A percentile compares a stretch with the other conserved stretches of the same genome.
phyloP scores from a whole-genome alignment of 257 asterid species.

The Solanum medicagineum region DNA sequence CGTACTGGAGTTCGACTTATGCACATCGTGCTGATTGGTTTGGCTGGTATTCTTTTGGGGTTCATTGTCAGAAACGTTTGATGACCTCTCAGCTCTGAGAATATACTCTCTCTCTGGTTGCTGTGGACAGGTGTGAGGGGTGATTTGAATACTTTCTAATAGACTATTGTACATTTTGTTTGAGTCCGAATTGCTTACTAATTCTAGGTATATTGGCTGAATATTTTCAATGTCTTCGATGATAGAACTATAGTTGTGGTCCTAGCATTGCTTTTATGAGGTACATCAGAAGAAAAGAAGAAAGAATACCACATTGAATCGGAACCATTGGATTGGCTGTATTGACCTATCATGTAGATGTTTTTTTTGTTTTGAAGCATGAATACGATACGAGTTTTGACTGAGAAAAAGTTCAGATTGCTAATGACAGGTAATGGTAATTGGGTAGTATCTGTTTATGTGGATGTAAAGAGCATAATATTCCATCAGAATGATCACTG shows the following conservation, averaged over 20 bases:
- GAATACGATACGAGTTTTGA: not conserved
- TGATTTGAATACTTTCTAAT: not conserved
- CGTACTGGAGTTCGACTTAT: not conserved
- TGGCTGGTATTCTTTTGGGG: constrained; percentile 6
- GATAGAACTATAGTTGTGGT: not conserved
- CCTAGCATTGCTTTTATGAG: not conserved
- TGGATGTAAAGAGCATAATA: not conserved
- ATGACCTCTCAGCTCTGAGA: not conserved
- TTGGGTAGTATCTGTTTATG: not conserved
- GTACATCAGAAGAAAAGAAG: not conserved
- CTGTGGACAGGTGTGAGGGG: not conserved
- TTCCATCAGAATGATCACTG: not conserved
- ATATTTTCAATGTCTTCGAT: not conserved
- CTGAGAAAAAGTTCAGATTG: not conserved
- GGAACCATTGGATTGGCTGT: not conserved
- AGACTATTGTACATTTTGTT: not conserved
- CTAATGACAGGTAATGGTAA: not conserved
- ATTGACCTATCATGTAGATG: not conserved
- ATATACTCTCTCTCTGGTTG: not conserved
- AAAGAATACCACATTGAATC: not conserved
- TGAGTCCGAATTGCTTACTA: not conserved
- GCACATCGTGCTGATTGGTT: not conserved
- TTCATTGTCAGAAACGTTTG: not conserved
- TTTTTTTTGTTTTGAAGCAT: not conserved
- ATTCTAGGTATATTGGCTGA: not conserved